Evolutionary conservation across 768 basidiomycete genomes (phyloP), one percentile per base, ranked within the genome.

Genomic region (Russula earlei): DNA sequence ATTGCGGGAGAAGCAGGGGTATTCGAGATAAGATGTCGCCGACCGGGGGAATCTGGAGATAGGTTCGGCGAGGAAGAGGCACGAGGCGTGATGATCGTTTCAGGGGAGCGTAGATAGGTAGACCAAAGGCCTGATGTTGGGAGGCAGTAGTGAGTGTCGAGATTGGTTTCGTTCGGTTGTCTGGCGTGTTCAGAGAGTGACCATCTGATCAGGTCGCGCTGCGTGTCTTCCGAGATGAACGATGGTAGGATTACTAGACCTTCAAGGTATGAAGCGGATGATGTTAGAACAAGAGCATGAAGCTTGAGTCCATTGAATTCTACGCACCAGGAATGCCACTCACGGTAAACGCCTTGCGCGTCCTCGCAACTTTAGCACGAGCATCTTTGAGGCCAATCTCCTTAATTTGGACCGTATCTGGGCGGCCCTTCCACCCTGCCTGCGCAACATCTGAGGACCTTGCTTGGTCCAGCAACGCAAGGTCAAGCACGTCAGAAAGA

Each of bases 231-330:
- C 2, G 82, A 72, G 17, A 96, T 64, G 64, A 85, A 92, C 0
- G 76, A 74, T 11, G 95, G 93, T 5, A 99, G 69, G 20, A 96
- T 68, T 19, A 97, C 85, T 25, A 97, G 80, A 19, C 94, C 94
- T 94, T 66, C 22, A n/a, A 14, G 40, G 55, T 50, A 29, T 45
- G 55, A 14, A 10, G 47, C 17, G n/a, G n/a, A n/a, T 40, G 59
- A 45, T 10, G 49, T 47, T 33, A 51, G 34, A 45, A 36, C 45
- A 44, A n/a, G n/a, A n/a, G n/a, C n/a, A n/a, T n/a, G n/a, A n/a
- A 51, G 27, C 34, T 60, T 70, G 10, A 70, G 41, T 14, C 3
- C 22, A 17, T 34, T 12, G 10, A 19, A 43, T 40, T 15, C 24
- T 34, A 36, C 56, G 29, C 40, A 57, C 56, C 84, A 69, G 82